These are phyloP conservation scores for Clarkia xantiana DNA, from an alignment of 345 rosid species.

Conservation along the genomic window DNA sequence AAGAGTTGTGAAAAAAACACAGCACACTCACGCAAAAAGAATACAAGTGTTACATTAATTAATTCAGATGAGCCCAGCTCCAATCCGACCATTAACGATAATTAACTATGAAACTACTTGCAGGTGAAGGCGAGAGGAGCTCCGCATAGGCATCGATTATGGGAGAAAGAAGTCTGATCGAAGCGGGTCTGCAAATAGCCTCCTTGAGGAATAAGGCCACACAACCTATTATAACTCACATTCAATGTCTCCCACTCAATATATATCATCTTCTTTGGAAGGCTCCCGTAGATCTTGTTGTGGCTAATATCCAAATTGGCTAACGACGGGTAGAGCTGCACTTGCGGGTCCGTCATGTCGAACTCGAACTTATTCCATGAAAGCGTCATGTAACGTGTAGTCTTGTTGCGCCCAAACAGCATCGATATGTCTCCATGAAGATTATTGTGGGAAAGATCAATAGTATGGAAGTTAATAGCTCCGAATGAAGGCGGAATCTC, in stretches of 20 bases:
- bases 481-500: slow-evolving; percentile 8
- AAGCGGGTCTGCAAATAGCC: slow-evolving; percentile 11
- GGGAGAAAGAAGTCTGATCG: slow-evolving; percentile 7
- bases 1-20: too few species aligned
- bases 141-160: slow-evolving; percentile 15
- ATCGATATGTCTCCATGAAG: slow-evolving; percentile 6
- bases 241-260: too few species aligned
- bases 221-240: too few species aligned
- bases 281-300: too few species aligned
- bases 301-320: slow-evolving; percentile 11
- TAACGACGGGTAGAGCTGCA: background rate
- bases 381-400: slow-evolving; percentile 3
- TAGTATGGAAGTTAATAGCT: background rate
- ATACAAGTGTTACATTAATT: too few species aligned
- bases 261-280: too few species aligned
- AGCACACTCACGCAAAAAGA: too few species aligned
- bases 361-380: slow-evolving; percentile 13
- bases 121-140: slow-evolving; percentile 12
- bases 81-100: too few species aligned
- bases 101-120: too few species aligned
- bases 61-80: too few species aligned
- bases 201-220: too few species aligned
- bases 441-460: slow-evolving; percentile 8
- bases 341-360: slow-evolving; percentile 6
- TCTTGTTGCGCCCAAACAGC: slow-evolving; percentile 9